Conservation (phyloP, 805 yeast species). For the Naumovozyma dairenensis region DNA sequence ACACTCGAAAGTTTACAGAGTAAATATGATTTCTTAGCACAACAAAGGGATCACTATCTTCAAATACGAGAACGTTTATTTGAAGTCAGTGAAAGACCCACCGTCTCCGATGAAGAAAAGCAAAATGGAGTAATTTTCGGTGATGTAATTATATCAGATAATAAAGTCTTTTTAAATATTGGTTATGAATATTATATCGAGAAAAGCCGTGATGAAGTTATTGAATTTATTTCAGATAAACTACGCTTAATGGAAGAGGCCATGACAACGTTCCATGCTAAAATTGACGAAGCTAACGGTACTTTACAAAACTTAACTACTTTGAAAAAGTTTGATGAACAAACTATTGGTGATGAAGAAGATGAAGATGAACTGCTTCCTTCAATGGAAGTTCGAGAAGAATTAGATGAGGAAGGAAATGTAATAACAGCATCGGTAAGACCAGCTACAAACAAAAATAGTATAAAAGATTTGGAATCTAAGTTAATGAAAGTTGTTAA, state of each 20-base stretch:
- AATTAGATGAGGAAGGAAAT: slow-evolving; percentile 75
- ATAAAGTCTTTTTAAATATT: slow-evolving; percentile 19
- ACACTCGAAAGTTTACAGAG: slow-evolving; percentile 16
- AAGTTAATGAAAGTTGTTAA: slow-evolving; percentile 3
- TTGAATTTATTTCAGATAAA: slow-evolving; percentile 19
- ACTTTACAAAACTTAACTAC: slow-evolving; percentile 24
- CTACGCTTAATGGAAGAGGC: slow-evolving; percentile 29
- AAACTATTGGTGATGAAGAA: slow-evolving; percentile 4
- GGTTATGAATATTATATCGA: slow-evolving; percentile 29
- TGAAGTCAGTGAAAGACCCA: slow-evolving; percentile 3
- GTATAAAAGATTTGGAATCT: slow-evolving; percentile 9
- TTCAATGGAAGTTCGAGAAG: slow-evolving; percentile 75
- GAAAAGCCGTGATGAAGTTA: slow-evolving; percentile 16
- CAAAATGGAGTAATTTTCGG: slow-evolving; percentile 22
- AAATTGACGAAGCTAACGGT: slow-evolving; percentile 33
- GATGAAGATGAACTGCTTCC: slow-evolving; percentile 44
- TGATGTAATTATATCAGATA: slow-evolving; percentile 22
- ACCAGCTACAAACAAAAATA: slow-evolving; percentile 27
- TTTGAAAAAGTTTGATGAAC: slow-evolving; percentile 4
- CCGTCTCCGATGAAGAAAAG: slow-evolving; percentile 5
- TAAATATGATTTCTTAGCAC: slow-evolving; percentile 20
- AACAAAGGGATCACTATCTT: slow-evolving; percentile 21
- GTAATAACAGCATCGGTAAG: slow-evolving; percentile 39
- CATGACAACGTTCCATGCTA: slow-evolving; percentile 31
- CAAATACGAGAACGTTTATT: slow-evolving; percentile 11